A percentile compares a stretch with the other conserved stretches of the same genome.
Conservation (phyloP, 2,329 filamentous ascomycete genomes). For the Allantophomopsis lycopodina region DNA sequence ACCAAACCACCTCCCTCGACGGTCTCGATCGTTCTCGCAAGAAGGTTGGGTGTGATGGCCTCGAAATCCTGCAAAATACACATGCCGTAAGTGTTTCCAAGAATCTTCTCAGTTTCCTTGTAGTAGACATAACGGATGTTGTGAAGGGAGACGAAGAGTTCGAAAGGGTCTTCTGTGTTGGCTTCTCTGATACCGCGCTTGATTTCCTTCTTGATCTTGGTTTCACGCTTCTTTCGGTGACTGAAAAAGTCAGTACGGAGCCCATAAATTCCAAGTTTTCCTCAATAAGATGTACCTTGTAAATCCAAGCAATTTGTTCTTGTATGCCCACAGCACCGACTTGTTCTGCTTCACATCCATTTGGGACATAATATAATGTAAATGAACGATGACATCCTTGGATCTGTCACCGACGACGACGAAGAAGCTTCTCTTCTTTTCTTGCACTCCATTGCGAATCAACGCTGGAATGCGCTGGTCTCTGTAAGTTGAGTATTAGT, state of each 20-base stretch:
- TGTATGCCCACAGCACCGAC: slow-evolving; percentile 95
- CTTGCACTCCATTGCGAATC: slow-evolving; percentile 80
- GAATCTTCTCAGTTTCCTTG: slow-evolving; percentile 97
- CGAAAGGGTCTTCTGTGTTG: slow-evolving; percentile 89
- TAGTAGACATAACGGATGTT: slow-evolving; percentile 99
- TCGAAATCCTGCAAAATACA: slow-evolving; percentile 98
- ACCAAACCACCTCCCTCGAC: slow-evolving; percentile 94
- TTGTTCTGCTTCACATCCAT: slow-evolving; percentile 91
- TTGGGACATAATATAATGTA: slow-evolving; percentile 85
- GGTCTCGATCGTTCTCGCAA: slow-evolving; percentile 91
- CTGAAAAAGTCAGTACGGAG: slow-evolving; percentile 24
- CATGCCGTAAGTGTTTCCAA: slow-evolving; percentile 97
- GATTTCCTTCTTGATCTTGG: slow-evolving; percentile 97
- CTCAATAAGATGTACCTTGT: slow-evolving; percentile 39
- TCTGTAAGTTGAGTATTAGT: slow-evolving; percentile 26
- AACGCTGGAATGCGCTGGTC: slow-evolving; percentile 85
- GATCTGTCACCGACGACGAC: slow-evolving; percentile 87
- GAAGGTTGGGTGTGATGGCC: slow-evolving; percentile 89
- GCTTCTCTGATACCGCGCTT: slow-evolving; percentile 87
- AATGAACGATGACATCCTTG: slow-evolving; percentile 93
- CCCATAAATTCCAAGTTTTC: background rate
- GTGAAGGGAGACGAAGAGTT: slow-evolving; percentile 90
- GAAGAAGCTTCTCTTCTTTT: slow-evolving; percentile 98
- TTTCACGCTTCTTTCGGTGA: slow-evolving; percentile 95
- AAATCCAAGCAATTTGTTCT: slow-evolving; percentile 91